Evolutionary conservation across 2,329 filamentous ascomycete genomes (phyloP).

Genomic region (Penicillium glabrum): DNA sequence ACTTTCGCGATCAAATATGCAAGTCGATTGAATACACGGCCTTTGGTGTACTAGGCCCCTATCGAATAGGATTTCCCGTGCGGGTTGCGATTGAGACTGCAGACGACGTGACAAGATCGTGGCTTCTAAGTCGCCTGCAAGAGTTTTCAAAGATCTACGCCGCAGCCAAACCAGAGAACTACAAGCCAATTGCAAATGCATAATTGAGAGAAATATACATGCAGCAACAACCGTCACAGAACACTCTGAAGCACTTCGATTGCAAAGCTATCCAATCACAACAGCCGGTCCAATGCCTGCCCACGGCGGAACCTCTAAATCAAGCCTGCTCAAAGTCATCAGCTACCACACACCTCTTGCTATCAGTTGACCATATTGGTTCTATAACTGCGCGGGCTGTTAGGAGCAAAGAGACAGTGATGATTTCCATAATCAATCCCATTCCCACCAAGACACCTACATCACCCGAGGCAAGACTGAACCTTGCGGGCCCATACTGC

Average conservation of each 20-base stretch:
- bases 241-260: not conserved
- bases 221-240: not conserved
- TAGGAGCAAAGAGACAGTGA: conserved; percentile 20
- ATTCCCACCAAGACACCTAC: conserved; percentile 20
- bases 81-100: conserved; percentile 27
- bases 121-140: conserved; percentile 24
- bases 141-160: conserved; percentile 27
- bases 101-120: conserved; percentile 21
- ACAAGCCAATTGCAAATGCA: not conserved
- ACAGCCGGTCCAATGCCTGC: too few species aligned
- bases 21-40: conserved; percentile 29
- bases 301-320: not conserved
- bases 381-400: conserved; percentile 21
- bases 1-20: conserved; percentile 32
- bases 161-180: conserved; percentile 22
- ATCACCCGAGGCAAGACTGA: conserved; percentile 17
- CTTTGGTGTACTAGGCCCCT: conserved; percentile 26
- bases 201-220: not conserved
- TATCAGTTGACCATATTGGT: conserved; percentile 12
- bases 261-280: not conserved
- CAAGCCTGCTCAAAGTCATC: conserved; percentile 3
- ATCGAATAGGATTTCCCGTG: conserved; percentile 27
- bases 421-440: conserved; percentile 27
- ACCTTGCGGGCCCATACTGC: conserved; percentile 19
- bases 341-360: not conserved